Evolutionary conservation across 345 rosid genomes (phyloP).

Genomic region (Turritis glabra): DNA sequence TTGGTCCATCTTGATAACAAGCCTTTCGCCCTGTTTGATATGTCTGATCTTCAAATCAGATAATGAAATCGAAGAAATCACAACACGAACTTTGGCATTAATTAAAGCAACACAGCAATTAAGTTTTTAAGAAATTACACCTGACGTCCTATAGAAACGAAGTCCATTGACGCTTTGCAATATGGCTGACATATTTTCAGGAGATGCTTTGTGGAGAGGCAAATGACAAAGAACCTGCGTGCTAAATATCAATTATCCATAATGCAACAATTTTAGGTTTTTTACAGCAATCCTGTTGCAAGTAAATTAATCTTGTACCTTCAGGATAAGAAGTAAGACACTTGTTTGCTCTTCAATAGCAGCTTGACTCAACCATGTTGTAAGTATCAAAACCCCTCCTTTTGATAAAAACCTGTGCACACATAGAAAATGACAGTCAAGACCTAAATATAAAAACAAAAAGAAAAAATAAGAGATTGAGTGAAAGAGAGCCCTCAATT

Average conservation of each 20-base stretch:
- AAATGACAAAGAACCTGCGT: conserved; percentile 84
- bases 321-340: conserved; percentile 63
- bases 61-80: conserved; percentile 63
- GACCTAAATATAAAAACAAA: not conserved
- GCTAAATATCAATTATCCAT: conserved; percentile 21
- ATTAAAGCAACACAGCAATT: conserved; percentile 1
- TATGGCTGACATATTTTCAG: conserved; percentile 90
- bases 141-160: conserved; percentile 80
- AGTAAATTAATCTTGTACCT: conserved; percentile 45
- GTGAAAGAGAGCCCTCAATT: conserved; percentile 10
- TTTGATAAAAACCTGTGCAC: conserved; percentile 75
- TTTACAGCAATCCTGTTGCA: not conserved
- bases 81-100: conserved; percentile 26
- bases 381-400: conserved; percentile 93
- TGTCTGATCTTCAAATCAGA: conserved; percentile 99
- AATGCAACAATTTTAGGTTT: conserved; percentile 13
- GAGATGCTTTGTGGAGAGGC: conserved; percentile 85
- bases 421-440: conserved; percentile 19
- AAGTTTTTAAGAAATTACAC: conserved; percentile 50
- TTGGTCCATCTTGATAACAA: conserved; percentile 93
- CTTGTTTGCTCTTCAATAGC: conserved; percentile 89
- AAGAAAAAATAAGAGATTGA: conserved; percentile 3
- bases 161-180: conserved; percentile 84
- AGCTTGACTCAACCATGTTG: conserved; percentile 93
- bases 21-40: conserved; percentile 96